A percentile compares a stretch with the other conserved stretches of the same genome.
Conservation (phyloP, 768 basidiomycete species). For the Naematelia encephala region DNA sequence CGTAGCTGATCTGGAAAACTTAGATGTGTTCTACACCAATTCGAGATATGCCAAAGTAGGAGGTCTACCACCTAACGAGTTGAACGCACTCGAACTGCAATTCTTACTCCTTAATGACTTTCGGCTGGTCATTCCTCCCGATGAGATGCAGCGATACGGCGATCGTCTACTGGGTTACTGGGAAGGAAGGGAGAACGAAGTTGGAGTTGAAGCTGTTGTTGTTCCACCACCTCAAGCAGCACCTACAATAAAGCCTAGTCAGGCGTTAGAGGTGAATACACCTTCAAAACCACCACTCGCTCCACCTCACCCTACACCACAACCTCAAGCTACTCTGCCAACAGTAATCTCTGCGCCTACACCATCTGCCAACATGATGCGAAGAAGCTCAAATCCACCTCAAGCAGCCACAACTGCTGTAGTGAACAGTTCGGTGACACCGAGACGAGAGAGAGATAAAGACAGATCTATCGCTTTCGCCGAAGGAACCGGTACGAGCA, state of each 20-base stretch:
- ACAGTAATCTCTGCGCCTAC: not conserved
- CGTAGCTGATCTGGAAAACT: constrained; percentile 9
- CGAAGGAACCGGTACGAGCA: not conserved
- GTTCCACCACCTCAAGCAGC: not conserved
- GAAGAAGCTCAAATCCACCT: not conserved
- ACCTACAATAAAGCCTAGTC: not conserved
- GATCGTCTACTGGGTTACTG: constrained; percentile 73
- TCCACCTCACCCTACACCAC: not conserved
- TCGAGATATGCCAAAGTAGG: constrained; percentile 99
- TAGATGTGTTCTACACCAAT: constrained; percentile 97
- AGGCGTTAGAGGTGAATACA: not conserved
- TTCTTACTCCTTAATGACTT: constrained; percentile 97
- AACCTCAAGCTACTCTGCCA: not conserved
- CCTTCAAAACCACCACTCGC: not conserved
- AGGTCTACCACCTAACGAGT: constrained; percentile 78
- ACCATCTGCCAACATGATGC: not conserved
- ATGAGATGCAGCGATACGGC: constrained; percentile 93
- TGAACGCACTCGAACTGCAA: constrained; percentile 95
- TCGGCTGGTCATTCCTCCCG: constrained; percentile 73
- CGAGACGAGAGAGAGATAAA: not conserved
- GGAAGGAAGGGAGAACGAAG: constrained; percentile 31
- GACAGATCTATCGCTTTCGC: not conserved
- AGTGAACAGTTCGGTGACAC: not conserved
- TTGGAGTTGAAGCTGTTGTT: not conserved
- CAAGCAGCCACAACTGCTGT: not conserved